A percentile compares a stretch with the other conserved stretches of the same genome.
phyloP scores from a whole-genome alignment of 805 yeast species.

The Kodamaea neixiangensis region DNA sequence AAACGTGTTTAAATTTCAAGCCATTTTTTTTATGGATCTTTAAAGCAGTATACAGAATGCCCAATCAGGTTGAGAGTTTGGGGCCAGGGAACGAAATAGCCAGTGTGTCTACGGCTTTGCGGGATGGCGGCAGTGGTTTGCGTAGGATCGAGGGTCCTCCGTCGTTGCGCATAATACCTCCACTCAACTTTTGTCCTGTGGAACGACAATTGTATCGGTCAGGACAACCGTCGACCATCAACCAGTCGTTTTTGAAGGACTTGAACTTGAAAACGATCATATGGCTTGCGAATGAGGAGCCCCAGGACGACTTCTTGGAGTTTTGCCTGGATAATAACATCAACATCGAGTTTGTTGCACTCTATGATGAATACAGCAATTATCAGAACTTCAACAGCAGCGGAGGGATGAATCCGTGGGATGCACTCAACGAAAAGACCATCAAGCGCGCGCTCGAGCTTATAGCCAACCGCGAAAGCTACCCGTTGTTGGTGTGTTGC shows the following conservation, averaged over 20 bases:
- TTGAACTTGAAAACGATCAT: slow-evolving; percentile 76
- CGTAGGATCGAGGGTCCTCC: slow-evolving; percentile 51
- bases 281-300: slow-evolving; percentile 96
- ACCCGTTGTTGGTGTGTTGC: slow-evolving; percentile 89
- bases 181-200: slow-evolving; percentile 93
- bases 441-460: slow-evolving; percentile 78
- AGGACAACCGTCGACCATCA: slow-evolving; percentile 94
- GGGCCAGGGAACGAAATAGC: neutral
- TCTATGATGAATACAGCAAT: slow-evolving; percentile 60
- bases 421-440: slow-evolving; percentile 81
- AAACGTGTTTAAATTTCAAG: slow-evolving; percentile 2
- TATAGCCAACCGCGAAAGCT: slow-evolving; percentile 68
- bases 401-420: slow-evolving; percentile 80
- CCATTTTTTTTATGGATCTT: neutral
- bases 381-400: slow-evolving; percentile 21
- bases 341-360: slow-evolving; percentile 78
- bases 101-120: neutral
- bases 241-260: slow-evolving; percentile 79
- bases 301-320: slow-evolving; percentile 81
- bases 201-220: slow-evolving; percentile 83
- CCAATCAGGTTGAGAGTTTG: neutral
- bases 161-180: slow-evolving; percentile 76
- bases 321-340: slow-evolving; percentile 76
- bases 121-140: neutral
- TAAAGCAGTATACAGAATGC: neutral